Evolutionary conservation across 2,329 filamentous ascomycete genomes (phyloP).

Genomic region (Aspergillus sp.): DNA sequence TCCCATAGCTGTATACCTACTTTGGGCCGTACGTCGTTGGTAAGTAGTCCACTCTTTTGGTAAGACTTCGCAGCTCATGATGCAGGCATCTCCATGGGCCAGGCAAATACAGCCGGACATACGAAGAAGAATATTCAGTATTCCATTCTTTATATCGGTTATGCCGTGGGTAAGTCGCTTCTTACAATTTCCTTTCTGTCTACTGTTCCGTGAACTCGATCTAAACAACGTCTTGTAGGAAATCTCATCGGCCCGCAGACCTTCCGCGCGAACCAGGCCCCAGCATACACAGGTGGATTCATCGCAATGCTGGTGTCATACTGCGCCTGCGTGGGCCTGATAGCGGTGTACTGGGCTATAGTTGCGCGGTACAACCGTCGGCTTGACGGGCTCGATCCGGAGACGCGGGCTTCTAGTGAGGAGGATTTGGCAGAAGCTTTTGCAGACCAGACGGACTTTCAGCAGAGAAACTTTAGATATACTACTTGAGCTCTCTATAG

Average conservation of each 20-base stretch:
- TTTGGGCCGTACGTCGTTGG: constrained; percentile 31
- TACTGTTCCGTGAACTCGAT: neutral
- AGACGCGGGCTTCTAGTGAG: neutral
- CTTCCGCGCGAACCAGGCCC: constrained; percentile 39
- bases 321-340: constrained; percentile 30
- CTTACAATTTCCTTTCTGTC: no score
- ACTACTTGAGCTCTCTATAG: constrained; percentile 14
- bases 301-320: constrained; percentile 37
- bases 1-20: constrained; percentile 35
- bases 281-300: constrained; percentile 37
- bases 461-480: constrained; percentile 24
- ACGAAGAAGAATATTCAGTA: constrained; percentile 44
- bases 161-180: constrained; percentile 24
- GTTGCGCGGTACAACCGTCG: constrained; percentile 17
- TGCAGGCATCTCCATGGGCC: constrained; percentile 23
- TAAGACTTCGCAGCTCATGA: neutral
- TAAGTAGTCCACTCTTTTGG: neutral
- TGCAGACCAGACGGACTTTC: constrained; percentile 24
- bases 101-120: constrained; percentile 34
- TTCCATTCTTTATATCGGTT: constrained; percentile 40
- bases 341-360: constrained; percentile 31
- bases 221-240: constrained; percentile 9
- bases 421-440: constrained; percentile 14
- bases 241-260: constrained; percentile 45
- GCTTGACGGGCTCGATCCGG: constrained; percentile 4